Percentiles rank a stretch among this genome's conserved stretches.
Conservation (phyloP, 208 protist genomes). For the Leishmania braziliensis region DNA sequence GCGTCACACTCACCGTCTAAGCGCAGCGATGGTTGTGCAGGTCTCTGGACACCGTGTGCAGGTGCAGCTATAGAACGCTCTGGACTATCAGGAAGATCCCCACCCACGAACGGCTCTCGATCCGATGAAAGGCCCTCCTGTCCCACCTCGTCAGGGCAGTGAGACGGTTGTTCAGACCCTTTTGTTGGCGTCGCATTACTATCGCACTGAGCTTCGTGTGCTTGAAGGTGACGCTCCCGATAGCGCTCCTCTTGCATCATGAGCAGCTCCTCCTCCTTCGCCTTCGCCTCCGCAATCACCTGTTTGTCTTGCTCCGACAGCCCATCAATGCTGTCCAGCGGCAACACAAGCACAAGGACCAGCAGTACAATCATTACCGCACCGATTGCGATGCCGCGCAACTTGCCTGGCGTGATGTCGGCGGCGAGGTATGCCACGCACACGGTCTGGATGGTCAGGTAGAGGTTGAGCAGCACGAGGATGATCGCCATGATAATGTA, state of each 20-base stretch:
- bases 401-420: conserved; percentile 36
- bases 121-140: background rate
- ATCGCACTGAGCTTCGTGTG: background rate
- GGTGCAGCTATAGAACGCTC: background rate
- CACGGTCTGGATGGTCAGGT: conserved; percentile 56
- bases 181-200: background rate
- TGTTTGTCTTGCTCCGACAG: conserved; percentile 42
- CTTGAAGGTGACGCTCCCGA: background rate
- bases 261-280: conserved; percentile 19
- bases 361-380: conserved; percentile 34
- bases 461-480: conserved; percentile 55
- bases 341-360: conserved; percentile 34
- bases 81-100: no score
- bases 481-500: conserved; percentile 33
- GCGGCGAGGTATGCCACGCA: conserved; percentile 30
- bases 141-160: background rate
- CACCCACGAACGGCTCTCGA: background rate
- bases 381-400: conserved; percentile 45
- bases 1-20: background rate
- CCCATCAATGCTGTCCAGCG: conserved; percentile 37
- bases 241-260: conserved; percentile 12
- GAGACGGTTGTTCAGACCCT: background rate
- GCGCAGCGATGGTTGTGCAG: background rate
- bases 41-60: background rate
- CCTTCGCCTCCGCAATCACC: conserved; percentile 30